Evolutionary conservation across 2,329 filamentous ascomycete genomes (phyloP).

Genomic region (Colletotrichum scovillei): DNA sequence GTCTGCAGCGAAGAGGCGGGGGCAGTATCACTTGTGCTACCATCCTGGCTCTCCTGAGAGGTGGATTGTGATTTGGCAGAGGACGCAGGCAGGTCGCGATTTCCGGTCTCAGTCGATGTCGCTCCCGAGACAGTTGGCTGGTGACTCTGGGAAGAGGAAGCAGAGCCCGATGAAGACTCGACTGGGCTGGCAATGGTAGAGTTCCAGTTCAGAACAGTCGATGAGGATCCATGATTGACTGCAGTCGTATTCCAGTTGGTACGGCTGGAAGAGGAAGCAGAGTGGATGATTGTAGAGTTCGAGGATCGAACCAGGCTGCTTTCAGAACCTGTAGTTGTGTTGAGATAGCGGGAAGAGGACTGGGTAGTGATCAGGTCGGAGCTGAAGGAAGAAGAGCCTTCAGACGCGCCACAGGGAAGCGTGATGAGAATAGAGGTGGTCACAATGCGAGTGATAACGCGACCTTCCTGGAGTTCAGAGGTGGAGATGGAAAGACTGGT

Average conservation of each 20-base stretch:
- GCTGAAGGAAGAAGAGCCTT: neutral
- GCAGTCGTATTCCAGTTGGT: neutral
- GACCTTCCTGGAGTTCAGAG: neutral
- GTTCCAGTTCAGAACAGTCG: neutral
- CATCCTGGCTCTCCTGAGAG: neutral
- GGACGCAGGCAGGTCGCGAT: neutral
- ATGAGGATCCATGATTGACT: neutral
- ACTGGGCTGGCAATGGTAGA: neutral
- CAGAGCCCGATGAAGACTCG: neutral
- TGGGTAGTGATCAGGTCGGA: neutral
- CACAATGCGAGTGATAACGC: slow-evolving; percentile 7
- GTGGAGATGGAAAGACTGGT: neutral
- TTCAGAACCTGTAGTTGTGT: neutral
- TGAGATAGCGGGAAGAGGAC: neutral
- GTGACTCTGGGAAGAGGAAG: neutral
- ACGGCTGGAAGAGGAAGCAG: neutral
- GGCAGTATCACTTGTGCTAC: neutral
- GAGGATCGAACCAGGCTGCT: neutral
- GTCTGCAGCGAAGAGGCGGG: neutral
- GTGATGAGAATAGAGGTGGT: slow-evolving; percentile 9
- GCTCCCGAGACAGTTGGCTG: neutral
- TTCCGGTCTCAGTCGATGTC: neutral
- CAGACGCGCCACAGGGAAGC: neutral
- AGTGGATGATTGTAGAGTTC: neutral
- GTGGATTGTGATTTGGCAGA: neutral